phyloP scores from a whole-genome alignment of 768 basidiomycete species.

The Lactifluus hygrophoroides region DNA sequence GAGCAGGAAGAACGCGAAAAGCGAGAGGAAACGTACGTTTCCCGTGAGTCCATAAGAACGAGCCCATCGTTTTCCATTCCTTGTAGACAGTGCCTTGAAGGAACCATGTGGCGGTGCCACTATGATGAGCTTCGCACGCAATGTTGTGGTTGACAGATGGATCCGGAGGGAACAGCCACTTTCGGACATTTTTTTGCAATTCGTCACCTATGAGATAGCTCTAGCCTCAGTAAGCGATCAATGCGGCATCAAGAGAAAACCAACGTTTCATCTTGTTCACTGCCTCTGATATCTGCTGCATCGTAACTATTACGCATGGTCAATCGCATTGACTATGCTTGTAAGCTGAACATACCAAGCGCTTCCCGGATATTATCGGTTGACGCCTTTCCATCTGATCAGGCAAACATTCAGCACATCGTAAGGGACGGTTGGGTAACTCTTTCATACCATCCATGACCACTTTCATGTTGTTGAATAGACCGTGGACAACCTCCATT shows the following conservation, averaged over 20 bases:
- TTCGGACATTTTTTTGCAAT: neutral
- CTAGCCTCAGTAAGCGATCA: neutral
- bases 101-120: neutral
- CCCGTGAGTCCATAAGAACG: neutral
- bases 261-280: neutral
- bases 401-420: neutral
- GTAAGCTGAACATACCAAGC: neutral
- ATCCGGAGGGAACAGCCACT: neutral
- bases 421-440: too few relatives aligned
- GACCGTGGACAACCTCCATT: neutral
- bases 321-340: neutral
- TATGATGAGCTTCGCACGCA: neutral
- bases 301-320: neutral
- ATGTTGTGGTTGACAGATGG: neutral
- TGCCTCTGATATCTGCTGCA: neutral
- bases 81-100: neutral
- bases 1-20: neutral
- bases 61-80: neutral
- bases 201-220: neutral
- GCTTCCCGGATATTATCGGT: neutral
- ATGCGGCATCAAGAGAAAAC: neutral
- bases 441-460: neutral
- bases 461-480: constrained; percentile 1
- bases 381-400: neutral
- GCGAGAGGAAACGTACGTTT: neutral